phyloP scores from a whole-genome alignment of 345 rosid genomes.

The Psidium guajava region DNA sequence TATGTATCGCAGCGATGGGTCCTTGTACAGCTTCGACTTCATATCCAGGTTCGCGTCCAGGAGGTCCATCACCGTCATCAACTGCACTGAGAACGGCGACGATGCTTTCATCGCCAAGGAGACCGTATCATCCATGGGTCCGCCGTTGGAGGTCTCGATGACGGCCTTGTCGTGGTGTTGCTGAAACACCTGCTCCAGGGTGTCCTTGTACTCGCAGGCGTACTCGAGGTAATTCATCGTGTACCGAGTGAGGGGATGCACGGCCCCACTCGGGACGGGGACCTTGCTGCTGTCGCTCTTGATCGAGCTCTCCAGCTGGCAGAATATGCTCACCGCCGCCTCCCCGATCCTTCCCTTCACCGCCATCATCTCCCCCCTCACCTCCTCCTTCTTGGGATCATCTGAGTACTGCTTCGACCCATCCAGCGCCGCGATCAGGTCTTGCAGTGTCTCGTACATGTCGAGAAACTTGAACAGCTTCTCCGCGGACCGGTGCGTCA shows the following conservation, averaged over 20 bases:
- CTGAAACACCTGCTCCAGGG: conserved; percentile 55
- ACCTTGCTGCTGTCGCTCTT: conserved; percentile 43
- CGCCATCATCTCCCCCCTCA: conserved; percentile 22
- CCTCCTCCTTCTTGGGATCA: conserved; percentile 9
- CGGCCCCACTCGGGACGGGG: conserved; percentile 73
- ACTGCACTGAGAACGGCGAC: conserved; percentile 28
- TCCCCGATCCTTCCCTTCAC: conserved; percentile 47
- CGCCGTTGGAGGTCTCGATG: not conserved
- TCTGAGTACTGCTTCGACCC: not conserved
- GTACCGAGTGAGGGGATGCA: conserved; percentile 79
- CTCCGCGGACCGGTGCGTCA: conserved; percentile 58
- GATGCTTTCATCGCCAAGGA: not conserved
- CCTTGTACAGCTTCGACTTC: conserved; percentile 58
- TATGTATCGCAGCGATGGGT: conserved; percentile 42
- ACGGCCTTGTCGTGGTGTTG: conserved; percentile 9
- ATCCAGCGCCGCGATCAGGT: conserved; percentile 20
- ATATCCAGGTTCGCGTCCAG: conserved; percentile 51
- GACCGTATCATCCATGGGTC: conserved; percentile 11
- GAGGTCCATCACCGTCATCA: conserved; percentile 54
- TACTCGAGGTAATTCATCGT: conserved; percentile 82
- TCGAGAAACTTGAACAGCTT: conserved; percentile 76
- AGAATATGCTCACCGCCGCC: conserved; percentile 45
- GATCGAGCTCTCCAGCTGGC: conserved; percentile 74
- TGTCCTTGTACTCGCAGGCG: conserved; percentile 66
- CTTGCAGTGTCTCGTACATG: conserved; percentile 61